These are phyloP conservation scores for Backusella mclennaniae DNA, from an alignment of 192 early-diverging fungal species.

Conservation along the genomic window DNA sequence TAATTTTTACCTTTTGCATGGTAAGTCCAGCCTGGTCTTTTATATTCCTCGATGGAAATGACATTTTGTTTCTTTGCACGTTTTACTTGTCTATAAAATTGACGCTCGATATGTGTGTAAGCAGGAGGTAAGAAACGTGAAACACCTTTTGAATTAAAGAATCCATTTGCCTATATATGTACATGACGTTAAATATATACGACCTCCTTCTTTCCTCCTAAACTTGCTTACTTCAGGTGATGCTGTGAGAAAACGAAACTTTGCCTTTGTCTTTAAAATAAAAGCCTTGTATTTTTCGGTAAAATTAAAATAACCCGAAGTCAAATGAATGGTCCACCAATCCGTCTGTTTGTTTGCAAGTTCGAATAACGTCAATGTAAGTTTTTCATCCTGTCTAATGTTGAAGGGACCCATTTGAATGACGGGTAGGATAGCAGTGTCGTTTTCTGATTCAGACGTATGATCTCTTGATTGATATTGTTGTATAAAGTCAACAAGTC, in stretches of 20 bases:
- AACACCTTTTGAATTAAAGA: constrained; percentile 81
- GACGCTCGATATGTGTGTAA: constrained; percentile 83
- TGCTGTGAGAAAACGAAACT: constrained; percentile 75
- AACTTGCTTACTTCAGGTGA: constrained; percentile 70
- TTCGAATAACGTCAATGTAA: constrained; percentile 65
- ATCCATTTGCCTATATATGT: constrained; percentile 82
- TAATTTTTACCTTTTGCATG: constrained; percentile 83
- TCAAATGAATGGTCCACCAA: constrained; percentile 66
- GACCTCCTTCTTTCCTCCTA: neutral
- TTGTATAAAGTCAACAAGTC: constrained; percentile 51
- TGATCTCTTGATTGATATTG: constrained; percentile 18
- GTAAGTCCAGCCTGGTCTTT: constrained; percentile 85
- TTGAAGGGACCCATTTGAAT: constrained; percentile 86
- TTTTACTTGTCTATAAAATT: constrained; percentile 60
- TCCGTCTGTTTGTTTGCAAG: constrained; percentile 38
- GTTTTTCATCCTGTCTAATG: constrained; percentile 75
- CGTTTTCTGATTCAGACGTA: constrained; percentile 32
- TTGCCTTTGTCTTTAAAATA: constrained; percentile 57
- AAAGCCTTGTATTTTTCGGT: constrained; percentile 60
- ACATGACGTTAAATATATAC: neutral
- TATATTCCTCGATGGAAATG: constrained; percentile 79
- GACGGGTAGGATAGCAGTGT: constrained; percentile 76
- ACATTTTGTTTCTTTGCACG: constrained; percentile 38
- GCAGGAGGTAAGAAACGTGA: constrained; percentile 86
- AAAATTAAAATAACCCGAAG: constrained; percentile 96